Percentiles rank a stretch among this genome's conserved stretches.
Evolutionary conservation across 2,329 filamentous ascomycete species (phyloP).

Genomic region (Hypoxylon sp.): DNA sequence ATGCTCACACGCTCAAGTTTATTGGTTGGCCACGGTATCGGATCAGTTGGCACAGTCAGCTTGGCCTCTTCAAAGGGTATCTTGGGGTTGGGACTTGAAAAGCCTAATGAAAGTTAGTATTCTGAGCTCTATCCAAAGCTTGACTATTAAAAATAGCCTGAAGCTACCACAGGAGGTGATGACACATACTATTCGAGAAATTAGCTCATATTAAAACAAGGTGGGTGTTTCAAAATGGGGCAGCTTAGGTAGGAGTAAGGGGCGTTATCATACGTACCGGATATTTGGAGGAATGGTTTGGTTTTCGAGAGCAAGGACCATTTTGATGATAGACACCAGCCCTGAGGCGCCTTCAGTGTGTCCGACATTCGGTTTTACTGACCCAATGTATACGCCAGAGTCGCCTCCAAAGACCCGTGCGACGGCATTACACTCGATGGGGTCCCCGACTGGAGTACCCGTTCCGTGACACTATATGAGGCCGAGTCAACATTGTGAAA

Average conservation of each 20-base stretch:
- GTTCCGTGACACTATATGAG: conserved; percentile 52
- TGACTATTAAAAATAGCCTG: too few species aligned
- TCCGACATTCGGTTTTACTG: conserved; percentile 52
- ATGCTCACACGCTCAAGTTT: conserved; percentile 47
- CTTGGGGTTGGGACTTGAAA: conserved; percentile 52
- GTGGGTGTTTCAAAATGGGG: too few species aligned
- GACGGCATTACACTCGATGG: conserved; percentile 52
- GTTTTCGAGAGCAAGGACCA: conserved; percentile 56
- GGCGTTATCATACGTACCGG: too few species aligned
- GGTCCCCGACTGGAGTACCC: conserved; percentile 55
- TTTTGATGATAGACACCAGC: conserved; percentile 59
- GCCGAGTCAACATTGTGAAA: too few species aligned
- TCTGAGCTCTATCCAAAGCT: too few species aligned
- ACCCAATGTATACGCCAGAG: conserved; percentile 42
- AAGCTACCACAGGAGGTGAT: too few species aligned
- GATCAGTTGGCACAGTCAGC: conserved; percentile 50
- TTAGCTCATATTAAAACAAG: too few species aligned
- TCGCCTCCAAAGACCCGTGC: conserved; percentile 43
- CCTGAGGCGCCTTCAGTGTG: conserved; percentile 61
- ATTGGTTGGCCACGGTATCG: conserved; percentile 51
- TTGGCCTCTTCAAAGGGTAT: conserved; percentile 48
- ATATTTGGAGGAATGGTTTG: conserved; percentile 56
- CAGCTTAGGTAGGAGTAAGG: too few species aligned
- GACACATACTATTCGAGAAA: too few species aligned
- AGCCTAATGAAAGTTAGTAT: too few species aligned